These are phyloP conservation scores for Leccinum boreale DNA, from an alignment of 768 basidiomycete species.

Conservation along the genomic window DNA sequence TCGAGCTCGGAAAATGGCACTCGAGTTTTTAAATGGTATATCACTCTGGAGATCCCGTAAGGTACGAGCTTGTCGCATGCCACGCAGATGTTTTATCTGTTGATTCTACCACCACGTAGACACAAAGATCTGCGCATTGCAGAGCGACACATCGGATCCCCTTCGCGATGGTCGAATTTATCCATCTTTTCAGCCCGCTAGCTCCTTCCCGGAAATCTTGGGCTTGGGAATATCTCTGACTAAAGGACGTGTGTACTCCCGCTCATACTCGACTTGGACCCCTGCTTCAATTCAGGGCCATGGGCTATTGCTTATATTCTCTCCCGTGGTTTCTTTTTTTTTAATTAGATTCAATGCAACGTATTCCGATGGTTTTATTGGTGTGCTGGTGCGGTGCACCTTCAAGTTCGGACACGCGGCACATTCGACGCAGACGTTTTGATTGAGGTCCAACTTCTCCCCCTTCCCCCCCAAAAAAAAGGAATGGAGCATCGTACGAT, in stretches of 20 bases:
- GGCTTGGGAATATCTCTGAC: background rate
- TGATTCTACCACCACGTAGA: slow-evolving; percentile 5
- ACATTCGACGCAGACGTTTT: background rate
- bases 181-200: slow-evolving; percentile 1
- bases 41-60: background rate
- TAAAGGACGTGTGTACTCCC: too few species aligned
- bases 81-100: slow-evolving; percentile 5
- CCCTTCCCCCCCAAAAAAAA: background rate
- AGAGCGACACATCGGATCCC: background rate
- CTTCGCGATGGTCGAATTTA: background rate
- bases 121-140: slow-evolving; percentile 9
- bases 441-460: background rate
- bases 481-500: background rate
- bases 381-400: background rate
- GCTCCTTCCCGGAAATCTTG: background rate
- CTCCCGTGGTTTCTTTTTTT: background rate
- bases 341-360: background rate
- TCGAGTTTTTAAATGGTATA: background rate
- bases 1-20: slow-evolving; percentile 11
- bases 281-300: background rate
- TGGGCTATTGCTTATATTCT: background rate
- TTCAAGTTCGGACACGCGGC: background rate
- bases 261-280: background rate
- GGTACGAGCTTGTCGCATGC: background rate
- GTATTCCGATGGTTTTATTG: background rate